Percentiles rank a stretch among this genome's conserved stretches.
Conservation (phyloP, 495 filamentous ascomycete genomes). For the Neurospora discreta region DNA sequence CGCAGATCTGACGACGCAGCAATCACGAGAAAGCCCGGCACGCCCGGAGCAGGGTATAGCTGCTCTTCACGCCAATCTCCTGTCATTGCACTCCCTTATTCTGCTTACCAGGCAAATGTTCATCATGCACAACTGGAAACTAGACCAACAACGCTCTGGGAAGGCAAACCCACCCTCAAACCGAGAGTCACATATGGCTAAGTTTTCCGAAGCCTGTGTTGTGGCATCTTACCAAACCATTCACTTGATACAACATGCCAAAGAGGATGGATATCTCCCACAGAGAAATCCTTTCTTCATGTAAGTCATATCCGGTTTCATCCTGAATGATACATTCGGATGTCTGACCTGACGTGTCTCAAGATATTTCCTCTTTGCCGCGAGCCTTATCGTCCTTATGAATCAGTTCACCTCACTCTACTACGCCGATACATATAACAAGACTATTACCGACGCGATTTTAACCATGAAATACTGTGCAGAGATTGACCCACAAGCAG, state of each 20-base stretch:
- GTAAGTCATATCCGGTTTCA: constrained; percentile 20
- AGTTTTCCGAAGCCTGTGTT: constrained; percentile 60
- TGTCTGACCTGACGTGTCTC: neutral
- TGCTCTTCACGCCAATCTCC: constrained; percentile 54
- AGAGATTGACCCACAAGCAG: constrained; percentile 52
- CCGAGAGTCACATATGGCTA: constrained; percentile 38
- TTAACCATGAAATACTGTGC: constrained; percentile 50
- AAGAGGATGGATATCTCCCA: constrained; percentile 50
- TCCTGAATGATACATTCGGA: neutral
- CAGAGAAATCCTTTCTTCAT: constrained; percentile 58
- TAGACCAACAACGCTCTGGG: constrained; percentile 20
- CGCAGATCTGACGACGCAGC: constrained; percentile 34
- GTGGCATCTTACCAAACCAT: constrained; percentile 58
- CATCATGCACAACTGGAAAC: constrained; percentile 35
- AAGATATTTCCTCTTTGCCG: constrained; percentile 64
- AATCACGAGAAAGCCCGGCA: constrained; percentile 33
- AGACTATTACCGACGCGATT: constrained; percentile 47
- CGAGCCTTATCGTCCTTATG: constrained; percentile 54
- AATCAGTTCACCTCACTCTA: constrained; percentile 60
- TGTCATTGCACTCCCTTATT: constrained; percentile 65
- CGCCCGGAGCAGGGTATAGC: constrained; percentile 48
- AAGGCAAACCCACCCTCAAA: constrained; percentile 17
- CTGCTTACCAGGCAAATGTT: constrained; percentile 65
- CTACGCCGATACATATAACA: constrained; percentile 41
- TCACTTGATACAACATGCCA: constrained; percentile 46